Evolutionary conservation across 2,329 filamentous ascomycete species (phyloP), one percentile per base, ranked within the genome.

Genomic region (Sphaerulina musiva): DNA sequence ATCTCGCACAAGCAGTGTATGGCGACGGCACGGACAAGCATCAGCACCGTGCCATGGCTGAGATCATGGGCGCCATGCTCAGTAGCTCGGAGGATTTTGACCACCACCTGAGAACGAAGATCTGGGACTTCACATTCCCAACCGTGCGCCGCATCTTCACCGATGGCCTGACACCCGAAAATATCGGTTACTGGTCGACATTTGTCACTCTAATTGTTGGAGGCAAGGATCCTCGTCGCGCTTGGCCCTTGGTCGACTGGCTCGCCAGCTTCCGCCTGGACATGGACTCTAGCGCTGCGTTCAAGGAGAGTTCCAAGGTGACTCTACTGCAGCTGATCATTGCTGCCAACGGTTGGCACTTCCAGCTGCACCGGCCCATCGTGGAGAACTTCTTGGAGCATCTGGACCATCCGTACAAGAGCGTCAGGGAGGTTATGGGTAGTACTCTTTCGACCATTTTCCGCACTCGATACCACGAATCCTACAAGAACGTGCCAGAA

Each of bases 291-390:
- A 96, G 97, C 68, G 93, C 95, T 3, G 93, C 93, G 0, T 98
- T 98, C 79, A 98, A 98, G 70, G 95, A 98, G 70, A 95, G 92
- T 52, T 95, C 92, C 29, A 96, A 97, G 74, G 89, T 98, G 12
- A 86, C 93, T 61, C 76, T 98, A 31, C 77, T 98, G 14, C 89
- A 96, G 62, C 89, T 95, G 62, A 81, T 88, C 58, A 87, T 98
- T 55, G 84, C 84, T 43, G 90, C 95, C 64, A 82, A 85, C 36
- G 93, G 93, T 1, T 98, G 95, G 93, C 93, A 98, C 70, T 98
- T 96, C 77, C 89, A 89, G 59, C 78, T 89, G 9, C 89, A 95
- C 62, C 83, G 89, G 72, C 90, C 91, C 0, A 92, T 98, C 48
- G 75, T 95, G 6, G 78, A 95, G 34, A 84, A 98, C 70, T 96